A percentile compares a stretch with the other conserved stretches of the same genome.
phyloP scores from a whole-genome alignment of 1,284 basidiomycete species.

The Cutaneotrichosporon daszewskae region DNA sequence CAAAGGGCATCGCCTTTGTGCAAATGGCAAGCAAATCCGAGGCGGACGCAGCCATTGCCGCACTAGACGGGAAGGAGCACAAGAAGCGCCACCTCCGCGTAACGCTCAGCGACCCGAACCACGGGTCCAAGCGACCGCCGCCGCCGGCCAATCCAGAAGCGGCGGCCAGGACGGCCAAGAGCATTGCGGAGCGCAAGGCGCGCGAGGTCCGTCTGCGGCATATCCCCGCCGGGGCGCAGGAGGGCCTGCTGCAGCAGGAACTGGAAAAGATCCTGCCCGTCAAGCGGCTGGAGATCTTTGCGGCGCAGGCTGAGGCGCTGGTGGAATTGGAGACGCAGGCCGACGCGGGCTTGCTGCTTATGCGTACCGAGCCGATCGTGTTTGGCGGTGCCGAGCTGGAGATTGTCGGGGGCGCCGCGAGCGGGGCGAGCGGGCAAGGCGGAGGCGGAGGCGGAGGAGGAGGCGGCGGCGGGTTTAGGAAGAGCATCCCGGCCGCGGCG shows the following conservation, averaged over 20 bases:
- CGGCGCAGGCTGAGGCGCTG: constrained; percentile 61
- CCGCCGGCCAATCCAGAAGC: no score
- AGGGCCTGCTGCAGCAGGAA: constrained; percentile 79
- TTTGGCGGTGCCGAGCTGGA: constrained; percentile 53
- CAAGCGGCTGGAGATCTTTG: constrained; percentile 69
- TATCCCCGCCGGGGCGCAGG: constrained; percentile 68
- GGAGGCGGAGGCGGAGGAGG: neutral
- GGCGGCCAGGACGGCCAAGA: no score
- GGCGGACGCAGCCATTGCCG: no score
- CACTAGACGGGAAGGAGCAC: no score
- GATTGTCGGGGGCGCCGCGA: constrained; percentile 12
- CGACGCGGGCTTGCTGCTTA: constrained; percentile 72
- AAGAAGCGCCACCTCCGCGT: no score
- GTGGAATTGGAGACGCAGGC: constrained; percentile 67
- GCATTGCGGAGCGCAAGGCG: constrained; percentile 54
- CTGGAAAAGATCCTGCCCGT: constrained; percentile 72
- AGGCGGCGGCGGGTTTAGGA: neutral
- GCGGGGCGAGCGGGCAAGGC: neutral
- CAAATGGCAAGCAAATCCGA: constrained; percentile 61
- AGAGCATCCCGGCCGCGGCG: constrained; percentile 1
- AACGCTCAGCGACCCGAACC: constrained; percentile 33
- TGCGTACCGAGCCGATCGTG: constrained; percentile 61
- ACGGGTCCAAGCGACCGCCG: no score
- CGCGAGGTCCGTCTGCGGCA: constrained; percentile 65
- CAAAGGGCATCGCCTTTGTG: constrained; percentile 87